Percentiles rank a stretch among this genome's conserved stretches.
phyloP scores from a whole-genome alignment of 2,329 filamentous ascomycete species.

The Colletotrichum sidae region DNA sequence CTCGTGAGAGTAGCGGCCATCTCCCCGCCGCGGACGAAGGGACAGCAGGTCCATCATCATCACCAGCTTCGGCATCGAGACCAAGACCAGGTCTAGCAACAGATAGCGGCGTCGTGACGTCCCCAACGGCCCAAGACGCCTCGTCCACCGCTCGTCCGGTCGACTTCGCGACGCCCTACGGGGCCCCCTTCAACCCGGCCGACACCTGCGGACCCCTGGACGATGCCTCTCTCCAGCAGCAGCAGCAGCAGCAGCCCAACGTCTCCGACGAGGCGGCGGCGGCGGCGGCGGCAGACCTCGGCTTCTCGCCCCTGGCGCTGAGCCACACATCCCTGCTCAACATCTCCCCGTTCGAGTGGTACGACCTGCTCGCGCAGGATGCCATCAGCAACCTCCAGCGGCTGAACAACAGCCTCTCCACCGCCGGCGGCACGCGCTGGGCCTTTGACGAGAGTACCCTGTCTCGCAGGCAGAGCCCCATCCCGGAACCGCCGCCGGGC shows the following conservation, averaged over 20 bases:
- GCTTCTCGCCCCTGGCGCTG: slow-evolving; percentile 23
- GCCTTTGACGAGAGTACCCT: slow-evolving; percentile 27
- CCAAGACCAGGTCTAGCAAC: neutral
- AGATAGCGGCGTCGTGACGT: neutral
- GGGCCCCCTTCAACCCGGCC: slow-evolving; percentile 15
- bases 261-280: neutral
- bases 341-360: slow-evolving; percentile 34
- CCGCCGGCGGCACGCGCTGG: slow-evolving; percentile 15
- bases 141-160: neutral
- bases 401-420: slow-evolving; percentile 4
- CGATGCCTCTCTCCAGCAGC: neutral
- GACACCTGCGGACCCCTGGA: slow-evolving; percentile 1
- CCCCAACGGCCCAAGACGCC: neutral
- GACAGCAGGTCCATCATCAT: too few relatives aligned
- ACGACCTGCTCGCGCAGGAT: slow-evolving; percentile 30
- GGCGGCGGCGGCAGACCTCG: slow-evolving; percentile 5
- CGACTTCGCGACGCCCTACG: slow-evolving; percentile 10
- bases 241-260: neutral
- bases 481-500: slow-evolving; percentile 14
- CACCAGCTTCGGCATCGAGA: too few relatives aligned
- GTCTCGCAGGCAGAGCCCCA: slow-evolving; percentile 27
- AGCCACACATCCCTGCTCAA: slow-evolving; percentile 28
- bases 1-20: too few relatives aligned
- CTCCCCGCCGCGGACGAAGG: too few relatives aligned
- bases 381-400: slow-evolving; percentile 29